A percentile compares a stretch with the other conserved stretches of the same genome.
phyloP scores from a whole-genome alignment of 352 stramenopile species.

The Pseudoperonospora humuli region DNA sequence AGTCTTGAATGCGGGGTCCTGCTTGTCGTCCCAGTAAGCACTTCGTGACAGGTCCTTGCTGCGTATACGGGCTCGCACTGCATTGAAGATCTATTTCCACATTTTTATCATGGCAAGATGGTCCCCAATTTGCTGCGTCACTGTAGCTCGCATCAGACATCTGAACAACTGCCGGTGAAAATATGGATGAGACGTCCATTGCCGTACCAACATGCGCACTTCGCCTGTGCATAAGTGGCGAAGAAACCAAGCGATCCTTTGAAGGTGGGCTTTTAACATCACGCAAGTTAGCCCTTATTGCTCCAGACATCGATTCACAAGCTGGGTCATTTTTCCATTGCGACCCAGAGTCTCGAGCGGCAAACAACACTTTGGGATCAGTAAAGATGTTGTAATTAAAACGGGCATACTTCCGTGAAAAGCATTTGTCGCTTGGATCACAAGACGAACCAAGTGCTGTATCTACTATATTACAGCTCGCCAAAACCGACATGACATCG shows the following conservation, averaged over 20 bases:
- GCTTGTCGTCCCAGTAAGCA: constrained; percentile 2
- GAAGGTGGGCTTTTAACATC: constrained; percentile 1
- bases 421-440: constrained; percentile 16
- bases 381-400: constrained; percentile 60
- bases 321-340: constrained; percentile 1
- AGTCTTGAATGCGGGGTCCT: constrained; percentile 13
- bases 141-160: not conserved
- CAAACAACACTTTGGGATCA: constrained; percentile 23
- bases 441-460: constrained; percentile 10
- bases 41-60: not conserved
- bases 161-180: not conserved
- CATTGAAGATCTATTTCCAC: not conserved
- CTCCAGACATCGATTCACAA: constrained; percentile 1
- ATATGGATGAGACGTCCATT: not conserved
- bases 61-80: not conserved
- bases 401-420: constrained; percentile 34
- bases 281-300: not conserved
- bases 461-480: constrained; percentile 40
- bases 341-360: constrained; percentile 1
- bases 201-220: not conserved
- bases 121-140: not conserved
- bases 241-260: constrained; percentile 4
- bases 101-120: not conserved
- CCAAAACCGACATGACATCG: constrained; percentile 56
- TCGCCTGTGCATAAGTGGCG: constrained; percentile 12